Evolutionary conservation across 1,284 basidiomycete species (phyloP).

Genomic region (Tilletia walkeri): DNA sequence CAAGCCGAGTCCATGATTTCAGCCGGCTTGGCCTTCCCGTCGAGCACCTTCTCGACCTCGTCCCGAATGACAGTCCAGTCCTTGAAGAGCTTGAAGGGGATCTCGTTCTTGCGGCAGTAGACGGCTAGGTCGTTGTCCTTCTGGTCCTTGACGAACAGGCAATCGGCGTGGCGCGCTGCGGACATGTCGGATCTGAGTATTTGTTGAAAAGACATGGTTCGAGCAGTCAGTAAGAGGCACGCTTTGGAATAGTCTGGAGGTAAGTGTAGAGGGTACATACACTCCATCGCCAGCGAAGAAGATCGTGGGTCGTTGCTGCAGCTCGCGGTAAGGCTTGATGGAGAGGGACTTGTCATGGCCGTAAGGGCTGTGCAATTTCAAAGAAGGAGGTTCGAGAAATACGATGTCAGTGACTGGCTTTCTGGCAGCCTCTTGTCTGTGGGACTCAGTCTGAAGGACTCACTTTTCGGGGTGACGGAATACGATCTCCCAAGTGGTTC

Average conservation of each 20-base stretch:
- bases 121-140: constrained; percentile 53
- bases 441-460: not conserved
- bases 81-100: constrained; percentile 51
- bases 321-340: constrained; percentile 52
- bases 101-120: constrained; percentile 50
- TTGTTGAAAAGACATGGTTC: no score
- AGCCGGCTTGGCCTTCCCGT: constrained; percentile 9
- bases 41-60: constrained; percentile 36
- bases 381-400: not conserved
- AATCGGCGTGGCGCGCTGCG: constrained; percentile 54
- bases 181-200: constrained; percentile 50
- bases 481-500: constrained; percentile 51
- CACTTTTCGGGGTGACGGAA: constrained; percentile 53
- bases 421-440: not conserved
- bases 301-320: constrained; percentile 47
- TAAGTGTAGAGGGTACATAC: constrained; percentile 19
- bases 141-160: constrained; percentile 55
- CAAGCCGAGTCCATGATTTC: constrained; percentile 16
- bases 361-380: constrained; percentile 34
- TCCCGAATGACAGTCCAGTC: constrained; percentile 52
- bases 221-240: no score
- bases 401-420: not conserved
- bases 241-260: not conserved
- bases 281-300: constrained; percentile 56
- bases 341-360: constrained; percentile 54